Base-by-base conservation (phyloP, 1,284 basidiomycete genomes). In the Porphyrellus sp. region DNA sequence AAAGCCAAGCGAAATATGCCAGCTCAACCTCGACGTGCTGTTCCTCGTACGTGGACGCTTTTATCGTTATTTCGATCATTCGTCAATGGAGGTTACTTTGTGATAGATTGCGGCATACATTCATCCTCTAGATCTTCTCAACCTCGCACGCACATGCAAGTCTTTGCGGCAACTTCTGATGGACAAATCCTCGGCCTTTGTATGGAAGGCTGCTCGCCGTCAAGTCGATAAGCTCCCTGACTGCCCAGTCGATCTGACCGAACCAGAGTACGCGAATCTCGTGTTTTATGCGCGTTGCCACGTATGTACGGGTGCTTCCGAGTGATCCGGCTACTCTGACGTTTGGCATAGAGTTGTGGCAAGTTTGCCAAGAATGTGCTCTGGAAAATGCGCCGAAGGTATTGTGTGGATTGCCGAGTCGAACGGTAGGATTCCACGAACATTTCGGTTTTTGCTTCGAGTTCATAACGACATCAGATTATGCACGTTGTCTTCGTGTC, bases 181-280 rank as follows among this genome's bases (percentile, higher is more conserved):
- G 41, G 31, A 49, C 4, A 46, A 8, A n/a, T 25, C 41, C 15
- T 46, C 31, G 4, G 2, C 5, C 15, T 49, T 46, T 4, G 25
- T 46, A 15, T 46, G 33, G 48, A 49, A 13, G 25, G 5, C 25
- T 5, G 25, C 48, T 27, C 42, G 45, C n/a, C 25, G 18, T 5
- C 58, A 60, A 16, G 25, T 54, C 23, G 18, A 51, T 5, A 33
- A 27, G 5, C 31, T 59, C 8, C 57, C 57, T 5, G 45, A 30
- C 31, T 59, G 57, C 21, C 71, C 71, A 6, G 45, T 56, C n/a
- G 68, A 70, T 49, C 40, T 69, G 31, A 67, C 61, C 9, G 71
- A 73, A 35, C 63, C 65, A 3, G 54, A 63, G 23, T 70, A 63
- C 37, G 63, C 63, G 13, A 62, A 62, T 31, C 51, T 70, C 23